These are phyloP conservation scores for Hibiscus tridactylites DNA, from an alignment of 345 rosid species.

Conservation along the genomic window DNA sequence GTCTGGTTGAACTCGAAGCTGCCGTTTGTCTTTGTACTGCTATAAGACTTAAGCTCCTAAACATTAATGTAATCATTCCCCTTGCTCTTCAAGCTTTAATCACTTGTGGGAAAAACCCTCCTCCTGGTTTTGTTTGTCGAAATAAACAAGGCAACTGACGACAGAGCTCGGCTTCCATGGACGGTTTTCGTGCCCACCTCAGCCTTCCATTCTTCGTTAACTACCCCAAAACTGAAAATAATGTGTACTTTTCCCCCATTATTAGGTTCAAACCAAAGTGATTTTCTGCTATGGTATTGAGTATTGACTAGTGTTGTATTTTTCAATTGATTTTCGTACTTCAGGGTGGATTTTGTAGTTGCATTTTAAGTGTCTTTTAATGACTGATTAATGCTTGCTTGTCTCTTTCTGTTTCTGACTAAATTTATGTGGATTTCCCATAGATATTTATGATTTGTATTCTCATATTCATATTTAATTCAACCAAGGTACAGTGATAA, in stretches of 20 bases:
- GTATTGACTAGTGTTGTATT: not conserved
- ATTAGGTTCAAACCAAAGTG: not conserved
- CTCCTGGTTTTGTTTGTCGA: constrained; percentile 61
- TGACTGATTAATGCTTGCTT: too few species aligned
- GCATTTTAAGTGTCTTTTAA: not conserved
- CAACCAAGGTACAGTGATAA: too few species aligned
- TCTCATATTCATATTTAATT: too few species aligned
- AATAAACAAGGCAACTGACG: not conserved
- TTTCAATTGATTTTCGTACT: not conserved
- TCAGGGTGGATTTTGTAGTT: not conserved
- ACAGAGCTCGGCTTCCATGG: not conserved
- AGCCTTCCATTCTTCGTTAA: not conserved
- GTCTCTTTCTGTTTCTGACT: too few species aligned
- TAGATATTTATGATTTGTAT: too few species aligned
- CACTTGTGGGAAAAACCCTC: constrained; percentile 66
- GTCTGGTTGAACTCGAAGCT: constrained; percentile 59
- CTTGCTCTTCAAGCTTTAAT: constrained; percentile 66
- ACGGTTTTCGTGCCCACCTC: not conserved
- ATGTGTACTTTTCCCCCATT: not conserved
- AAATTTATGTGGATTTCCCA: too few species aligned
- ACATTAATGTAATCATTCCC: constrained; percentile 54
- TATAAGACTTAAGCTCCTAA: constrained; percentile 55
- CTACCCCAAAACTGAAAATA: not conserved
- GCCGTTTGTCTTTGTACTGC: constrained; percentile 71
- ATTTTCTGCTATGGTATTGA: not conserved